Evolutionary conservation across 1,139 yeast genomes (phyloP).

Genomic region (Geotrichum cucujoidarum): DNA sequence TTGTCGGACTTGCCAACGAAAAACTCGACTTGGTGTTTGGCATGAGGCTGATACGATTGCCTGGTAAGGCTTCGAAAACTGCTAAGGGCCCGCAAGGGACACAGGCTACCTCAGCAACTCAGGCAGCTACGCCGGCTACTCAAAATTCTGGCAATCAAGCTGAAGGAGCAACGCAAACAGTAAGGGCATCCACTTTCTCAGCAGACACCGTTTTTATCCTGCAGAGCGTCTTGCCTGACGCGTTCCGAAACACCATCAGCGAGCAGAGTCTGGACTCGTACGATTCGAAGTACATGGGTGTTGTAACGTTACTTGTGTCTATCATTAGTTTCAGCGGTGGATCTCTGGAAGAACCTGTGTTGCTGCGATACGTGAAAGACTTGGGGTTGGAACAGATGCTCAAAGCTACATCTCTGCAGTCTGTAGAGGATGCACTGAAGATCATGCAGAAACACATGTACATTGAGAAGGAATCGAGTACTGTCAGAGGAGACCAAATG

Average conservation of each 20-base stretch:
- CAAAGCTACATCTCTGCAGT: slow-evolving; percentile 5
- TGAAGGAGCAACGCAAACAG: neutral
- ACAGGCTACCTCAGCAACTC: slow-evolving; percentile 2
- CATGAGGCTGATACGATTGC: slow-evolving; percentile 9
- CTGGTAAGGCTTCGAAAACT: neutral
- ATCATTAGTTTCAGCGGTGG: slow-evolving; percentile 17
- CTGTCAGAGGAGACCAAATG: slow-evolving; percentile 14
- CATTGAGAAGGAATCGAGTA: slow-evolving; percentile 13
- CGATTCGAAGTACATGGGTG: slow-evolving; percentile 16
- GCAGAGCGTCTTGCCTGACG: slow-evolving; percentile 11
- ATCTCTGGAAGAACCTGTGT: slow-evolving; percentile 5
- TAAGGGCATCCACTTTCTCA: neutral
- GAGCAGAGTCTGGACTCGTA: slow-evolving; percentile 1
- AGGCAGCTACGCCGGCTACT: slow-evolving; percentile 1
- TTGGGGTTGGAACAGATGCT: slow-evolving; percentile 10
- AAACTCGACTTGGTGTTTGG: slow-evolving; percentile 9
- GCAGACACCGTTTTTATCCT: slow-evolving; percentile 11
- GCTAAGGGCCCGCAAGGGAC: neutral
- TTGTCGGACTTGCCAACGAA: slow-evolving; percentile 8
- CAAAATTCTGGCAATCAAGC: neutral
- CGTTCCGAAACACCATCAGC: slow-evolving; percentile 4
- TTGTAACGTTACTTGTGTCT: slow-evolving; percentile 14
- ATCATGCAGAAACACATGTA: slow-evolving; percentile 12
- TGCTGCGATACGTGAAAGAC: slow-evolving; percentile 9
- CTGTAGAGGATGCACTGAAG: slow-evolving; percentile 11